A percentile compares a stretch with the other conserved stretches of the same genome.
Evolutionary conservation across 768 basidiomycete genomes (phyloP).

Genomic region (Strobilomyces dryophilus): DNA sequence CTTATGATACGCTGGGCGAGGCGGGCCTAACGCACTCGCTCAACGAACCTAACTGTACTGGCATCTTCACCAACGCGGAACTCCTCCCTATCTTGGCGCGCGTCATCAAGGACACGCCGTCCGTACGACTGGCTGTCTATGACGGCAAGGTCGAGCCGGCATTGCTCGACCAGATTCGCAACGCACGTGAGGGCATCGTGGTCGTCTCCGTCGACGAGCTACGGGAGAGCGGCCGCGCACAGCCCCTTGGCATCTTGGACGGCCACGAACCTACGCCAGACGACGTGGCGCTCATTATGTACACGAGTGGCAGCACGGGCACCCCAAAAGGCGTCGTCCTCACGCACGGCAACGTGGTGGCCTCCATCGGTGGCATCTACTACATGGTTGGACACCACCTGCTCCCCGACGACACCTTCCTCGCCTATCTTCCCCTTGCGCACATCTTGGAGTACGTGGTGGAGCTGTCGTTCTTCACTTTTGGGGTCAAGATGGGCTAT

Average conservation of each 20-base stretch:
- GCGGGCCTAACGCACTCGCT: slow-evolving; percentile 86
- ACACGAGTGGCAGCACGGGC: slow-evolving; percentile 89
- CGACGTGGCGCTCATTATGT: slow-evolving; percentile 69
- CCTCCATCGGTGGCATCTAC: slow-evolving; percentile 78
- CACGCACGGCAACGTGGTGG: slow-evolving; percentile 81
- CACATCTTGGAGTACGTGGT: slow-evolving; percentile 97
- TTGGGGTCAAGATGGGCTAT: slow-evolving; percentile 82
- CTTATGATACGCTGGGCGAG: slow-evolving; percentile 94
- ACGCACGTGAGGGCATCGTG: slow-evolving; percentile 52
- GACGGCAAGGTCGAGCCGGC: slow-evolving; percentile 62
- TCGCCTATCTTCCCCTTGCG: slow-evolving; percentile 91
- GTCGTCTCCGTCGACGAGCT: slow-evolving; percentile 69
- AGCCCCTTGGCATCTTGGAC: slow-evolving; percentile 49
- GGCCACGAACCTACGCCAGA: slow-evolving; percentile 44
- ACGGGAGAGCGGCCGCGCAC: slow-evolving; percentile 56
- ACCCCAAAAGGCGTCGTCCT: slow-evolving; percentile 93
- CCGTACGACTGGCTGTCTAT: slow-evolving; percentile 78
- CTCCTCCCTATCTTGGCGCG: slow-evolving; percentile 75
- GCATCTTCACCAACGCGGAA: slow-evolving; percentile 89
- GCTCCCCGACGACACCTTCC: slow-evolving; percentile 38
- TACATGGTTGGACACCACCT: slow-evolving; percentile 59
- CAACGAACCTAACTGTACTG: slow-evolving; percentile 78
- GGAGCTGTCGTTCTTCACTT: slow-evolving; percentile 70
- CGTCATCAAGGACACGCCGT: slow-evolving; percentile 68
- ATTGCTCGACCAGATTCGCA: slow-evolving; percentile 56